Evolutionary conservation across 768 basidiomycete genomes (phyloP).

Genomic region (Lactarius trivialis): DNA sequence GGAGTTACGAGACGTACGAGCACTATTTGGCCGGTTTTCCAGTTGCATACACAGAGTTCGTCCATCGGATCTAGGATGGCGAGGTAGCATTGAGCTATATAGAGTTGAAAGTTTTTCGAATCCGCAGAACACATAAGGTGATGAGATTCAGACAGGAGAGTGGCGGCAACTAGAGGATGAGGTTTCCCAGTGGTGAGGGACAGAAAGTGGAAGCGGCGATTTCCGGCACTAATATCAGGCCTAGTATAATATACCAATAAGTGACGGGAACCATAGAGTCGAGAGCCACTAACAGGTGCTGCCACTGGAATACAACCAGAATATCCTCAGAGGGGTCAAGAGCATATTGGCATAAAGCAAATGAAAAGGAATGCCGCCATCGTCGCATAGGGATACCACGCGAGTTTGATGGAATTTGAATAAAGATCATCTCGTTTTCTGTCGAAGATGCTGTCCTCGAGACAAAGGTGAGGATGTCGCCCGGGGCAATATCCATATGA

Average conservation of each 20-base stretch:
- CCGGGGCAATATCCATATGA: neutral
- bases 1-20: neutral
- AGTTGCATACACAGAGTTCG: neutral
- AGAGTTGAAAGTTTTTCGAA: neutral
- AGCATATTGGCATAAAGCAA: neutral
- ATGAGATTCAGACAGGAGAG: neutral
- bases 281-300: neutral
- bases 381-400: conserved; percentile 4
- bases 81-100: neutral
- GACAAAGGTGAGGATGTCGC: conserved; percentile 4
- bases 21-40: conserved; percentile 6
- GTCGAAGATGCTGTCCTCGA: no score
- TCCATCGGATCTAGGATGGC: neutral
- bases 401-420: neutral
- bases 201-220: conserved; percentile 2
- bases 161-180: neutral
- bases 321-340: conserved; percentile 12
- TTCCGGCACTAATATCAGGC: no score
- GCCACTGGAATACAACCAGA: neutral
- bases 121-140: neutral
- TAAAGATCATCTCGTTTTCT: neutral
- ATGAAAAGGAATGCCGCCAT: conserved; percentile 11
- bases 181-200: conserved; percentile 10
- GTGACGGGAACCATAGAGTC: no score
- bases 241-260: neutral